phyloP scores from a whole-genome alignment of 179 eudicot species.

The Heliamphora pulchella region DNA sequence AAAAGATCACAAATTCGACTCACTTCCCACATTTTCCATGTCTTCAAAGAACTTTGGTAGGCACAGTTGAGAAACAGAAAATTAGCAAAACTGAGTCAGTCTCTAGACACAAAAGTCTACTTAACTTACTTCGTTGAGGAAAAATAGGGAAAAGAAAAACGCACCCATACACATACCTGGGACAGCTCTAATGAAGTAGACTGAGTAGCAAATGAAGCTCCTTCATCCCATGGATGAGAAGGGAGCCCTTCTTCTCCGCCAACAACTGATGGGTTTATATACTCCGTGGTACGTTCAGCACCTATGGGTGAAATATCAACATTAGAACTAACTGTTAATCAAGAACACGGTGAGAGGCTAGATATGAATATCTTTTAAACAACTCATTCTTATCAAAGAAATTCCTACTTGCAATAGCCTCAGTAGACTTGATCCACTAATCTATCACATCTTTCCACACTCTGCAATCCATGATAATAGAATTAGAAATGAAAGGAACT shows the following conservation, averaged over 20 bases:
- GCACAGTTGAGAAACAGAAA: slow-evolving; percentile 18
- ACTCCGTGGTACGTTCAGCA: slow-evolving; percentile 64
- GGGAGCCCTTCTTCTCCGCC: slow-evolving; percentile 83
- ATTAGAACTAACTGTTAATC: not conserved
- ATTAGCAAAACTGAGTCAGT: slow-evolving; percentile 33
- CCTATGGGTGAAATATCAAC: slow-evolving; percentile 11
- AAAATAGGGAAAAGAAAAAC: not conserved
- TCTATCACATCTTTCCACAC: slow-evolving; percentile 75
- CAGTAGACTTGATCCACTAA: slow-evolving; percentile 63
- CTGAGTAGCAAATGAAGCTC: slow-evolving; percentile 45
- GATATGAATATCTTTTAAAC: not conserved
- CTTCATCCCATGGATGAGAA: slow-evolving; percentile 85
- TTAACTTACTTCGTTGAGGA: not conserved
- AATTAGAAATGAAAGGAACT: slow-evolving; percentile 11
- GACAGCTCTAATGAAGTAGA: slow-evolving; percentile 56
- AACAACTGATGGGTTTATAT: slow-evolving; percentile 59
- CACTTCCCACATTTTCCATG: slow-evolving; percentile 95
- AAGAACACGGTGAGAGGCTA: not conserved
- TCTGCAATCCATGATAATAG: slow-evolving; percentile 32
- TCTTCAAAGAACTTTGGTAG: slow-evolving; percentile 75
- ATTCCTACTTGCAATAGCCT: slow-evolving; percentile 40
- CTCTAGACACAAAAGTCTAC: slow-evolving; percentile 16
- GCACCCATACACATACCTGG: slow-evolving; percentile 35
- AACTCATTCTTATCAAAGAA: slow-evolving; percentile 7
- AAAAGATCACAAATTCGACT: slow-evolving; percentile 40